A percentile compares a stretch with the other conserved stretches of the same genome.
Evolutionary conservation across 2,329 filamentous ascomycete genomes (phyloP).

Genomic region (Fusarium buharicum): DNA sequence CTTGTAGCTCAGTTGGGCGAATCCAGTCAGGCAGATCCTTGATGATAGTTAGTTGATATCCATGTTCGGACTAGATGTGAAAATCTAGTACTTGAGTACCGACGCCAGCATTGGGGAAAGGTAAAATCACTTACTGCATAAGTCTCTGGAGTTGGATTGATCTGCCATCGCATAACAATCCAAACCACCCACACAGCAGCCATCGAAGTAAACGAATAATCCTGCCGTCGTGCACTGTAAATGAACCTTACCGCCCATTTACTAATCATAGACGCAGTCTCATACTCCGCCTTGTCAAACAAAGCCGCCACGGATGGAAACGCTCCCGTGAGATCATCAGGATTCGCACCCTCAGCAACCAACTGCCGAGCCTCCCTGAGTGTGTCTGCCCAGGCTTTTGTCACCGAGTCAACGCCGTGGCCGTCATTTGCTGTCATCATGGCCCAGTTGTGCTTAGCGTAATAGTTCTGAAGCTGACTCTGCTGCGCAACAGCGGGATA

Average conservation of each 20-base stretch:
- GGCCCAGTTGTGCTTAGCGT: conserved; percentile 20
- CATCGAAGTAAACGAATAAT: conserved; percentile 21
- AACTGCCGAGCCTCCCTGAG: conserved; percentile 18
- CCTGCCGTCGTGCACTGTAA: conserved; percentile 11
- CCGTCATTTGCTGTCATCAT: conserved; percentile 33
- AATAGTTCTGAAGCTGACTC: conserved; percentile 18
- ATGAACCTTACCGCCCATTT: conserved; percentile 34
- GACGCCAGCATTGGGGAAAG: not conserved
- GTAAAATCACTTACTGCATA: conserved; percentile 10
- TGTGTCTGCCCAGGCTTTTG: conserved; percentile 23
- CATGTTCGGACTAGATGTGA: not conserved
- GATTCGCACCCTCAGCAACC: conserved; percentile 1
- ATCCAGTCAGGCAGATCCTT: conserved; percentile 23
- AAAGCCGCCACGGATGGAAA: conserved; percentile 23
- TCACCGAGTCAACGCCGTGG: conserved; percentile 16
- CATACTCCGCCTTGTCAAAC: conserved; percentile 25
- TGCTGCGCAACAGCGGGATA: conserved; percentile 19
- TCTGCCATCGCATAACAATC: conserved; percentile 19
- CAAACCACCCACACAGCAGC: conserved; percentile 23
- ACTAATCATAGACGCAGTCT: conserved; percentile 19
- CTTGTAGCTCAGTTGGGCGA: conserved; percentile 17
- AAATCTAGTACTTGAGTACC: not conserved
- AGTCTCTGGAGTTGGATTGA: conserved; percentile 17
- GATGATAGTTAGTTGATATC: not conserved
- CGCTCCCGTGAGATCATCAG: conserved; percentile 12